Evolutionary conservation across 2,329 filamentous ascomycete species (phyloP), one percentile per base, ranked within the genome.

Genomic region (Periconia sp.): DNA sequence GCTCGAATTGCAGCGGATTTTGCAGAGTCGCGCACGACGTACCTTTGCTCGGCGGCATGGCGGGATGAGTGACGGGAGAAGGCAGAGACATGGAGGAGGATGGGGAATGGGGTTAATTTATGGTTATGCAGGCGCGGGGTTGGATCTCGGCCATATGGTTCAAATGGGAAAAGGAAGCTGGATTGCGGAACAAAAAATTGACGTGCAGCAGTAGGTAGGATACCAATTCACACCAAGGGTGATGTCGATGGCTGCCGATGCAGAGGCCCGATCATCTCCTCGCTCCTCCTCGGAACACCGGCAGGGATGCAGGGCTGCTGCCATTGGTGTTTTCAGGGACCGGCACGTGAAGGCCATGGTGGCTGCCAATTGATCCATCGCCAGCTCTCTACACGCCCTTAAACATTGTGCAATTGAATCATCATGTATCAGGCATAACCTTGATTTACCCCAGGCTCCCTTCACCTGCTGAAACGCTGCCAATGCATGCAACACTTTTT

Each of bases 31-130:
- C 52, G 52, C 47, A 31, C 45, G 42, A 41, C 55, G 56, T 57
- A 64, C 70, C 70, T 71, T 67, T 70, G 64, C 64, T 72, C 65
- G 65, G 69, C 69, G 65, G 69, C 70, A 74, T 74, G 47, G 59
- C 70, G 54, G 71, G 66, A 45, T 69, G 65, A 47, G 71, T 74
- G 61, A 65, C 70, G 49, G 71, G 71, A 45, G 55, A 61, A 51
- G 71, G 71, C 33, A 74, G 56, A 59, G 71, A 74, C 71, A 74
- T 74, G 62, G 23, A 45, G 20, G 17, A 31, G 14, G 43, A n/a
- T 17, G 60, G 58, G 45, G 55, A 56, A 49, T 55, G 43, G 61
- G 64, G 45, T 52, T 62, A 64, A 66, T 62, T 60, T 61, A 64
- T 64, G 56, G 61, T 60, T 61, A 64, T 64, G 56, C 40, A 40